Percentiles rank a stretch among this genome's conserved stretches.
Evolutionary conservation across 768 basidiomycete species (phyloP).

Genomic region (Tricholoma matsutake): DNA sequence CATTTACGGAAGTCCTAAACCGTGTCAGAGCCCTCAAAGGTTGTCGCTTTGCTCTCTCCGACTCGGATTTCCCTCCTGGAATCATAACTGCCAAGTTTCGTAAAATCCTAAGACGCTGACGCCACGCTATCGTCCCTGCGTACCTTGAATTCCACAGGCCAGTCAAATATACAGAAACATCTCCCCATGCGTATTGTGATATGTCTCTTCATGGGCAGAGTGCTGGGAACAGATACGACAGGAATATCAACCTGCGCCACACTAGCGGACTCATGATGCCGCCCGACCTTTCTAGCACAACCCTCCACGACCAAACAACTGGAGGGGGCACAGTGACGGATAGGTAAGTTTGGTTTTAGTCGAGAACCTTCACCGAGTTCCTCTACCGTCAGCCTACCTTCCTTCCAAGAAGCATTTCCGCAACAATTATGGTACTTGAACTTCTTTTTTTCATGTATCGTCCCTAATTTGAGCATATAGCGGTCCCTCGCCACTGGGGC

Average conservation of each 20-base stretch:
- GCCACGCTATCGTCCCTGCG: not conserved
- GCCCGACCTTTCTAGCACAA: not conserved
- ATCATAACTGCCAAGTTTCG: not conserved
- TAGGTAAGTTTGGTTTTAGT: not conserved
- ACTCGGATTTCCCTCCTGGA: not conserved
- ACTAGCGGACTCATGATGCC: not conserved
- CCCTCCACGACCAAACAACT: not conserved
- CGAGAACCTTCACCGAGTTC: not conserved
- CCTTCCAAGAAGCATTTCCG: constrained; percentile 17
- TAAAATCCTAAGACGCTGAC: not conserved
- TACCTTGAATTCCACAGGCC: not conserved
- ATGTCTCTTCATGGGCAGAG: not conserved
- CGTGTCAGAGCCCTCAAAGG: not conserved
- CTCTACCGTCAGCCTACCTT: constrained; percentile 11
- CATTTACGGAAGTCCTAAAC: not conserved
- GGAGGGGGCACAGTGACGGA: not conserved
- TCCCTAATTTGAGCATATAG: not conserved
- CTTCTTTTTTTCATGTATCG: not conserved
- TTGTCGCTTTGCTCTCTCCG: not conserved
- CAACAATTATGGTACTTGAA: constrained; percentile 9
- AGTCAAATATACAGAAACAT: not conserved
- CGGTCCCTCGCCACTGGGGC: not conserved
- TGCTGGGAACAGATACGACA: not conserved
- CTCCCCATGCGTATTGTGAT: not conserved
- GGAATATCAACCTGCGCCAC: not conserved